A percentile compares a stretch with the other conserved stretches of the same genome.
Evolutionary conservation across 306 rosid genomes (phyloP).

Genomic region (Datisca glomerata): DNA sequence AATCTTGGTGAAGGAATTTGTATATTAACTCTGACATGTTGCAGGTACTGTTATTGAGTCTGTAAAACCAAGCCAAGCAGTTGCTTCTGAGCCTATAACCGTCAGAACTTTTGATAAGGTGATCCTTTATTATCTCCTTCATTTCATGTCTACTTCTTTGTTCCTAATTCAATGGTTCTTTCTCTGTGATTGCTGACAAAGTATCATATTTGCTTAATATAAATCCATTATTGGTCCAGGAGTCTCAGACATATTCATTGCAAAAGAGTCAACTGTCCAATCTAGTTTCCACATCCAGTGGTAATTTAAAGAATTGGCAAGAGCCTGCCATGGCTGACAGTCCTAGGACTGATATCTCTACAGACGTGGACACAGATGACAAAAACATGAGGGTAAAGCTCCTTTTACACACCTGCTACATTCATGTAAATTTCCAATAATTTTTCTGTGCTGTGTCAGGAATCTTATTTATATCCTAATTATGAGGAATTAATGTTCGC

Average conservation of each 20-base stretch:
- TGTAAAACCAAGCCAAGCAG: too few relatives aligned
- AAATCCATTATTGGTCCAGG: not conserved
- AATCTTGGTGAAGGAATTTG: too few relatives aligned
- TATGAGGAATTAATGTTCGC: too few relatives aligned
- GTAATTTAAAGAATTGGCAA: constrained; percentile 30
- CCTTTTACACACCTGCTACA: constrained; percentile 12
- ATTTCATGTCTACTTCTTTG: not conserved
- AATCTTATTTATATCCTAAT: too few relatives aligned
- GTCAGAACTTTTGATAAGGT: too few relatives aligned
- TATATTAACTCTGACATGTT: too few relatives aligned
- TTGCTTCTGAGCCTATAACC: too few relatives aligned
- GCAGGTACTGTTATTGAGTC: too few relatives aligned
- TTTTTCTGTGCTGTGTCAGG: too few relatives aligned
- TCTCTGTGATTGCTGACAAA: not conserved
- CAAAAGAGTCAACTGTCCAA: constrained; percentile 32
- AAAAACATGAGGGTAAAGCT: constrained; percentile 63
- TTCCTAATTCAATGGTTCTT: not conserved
- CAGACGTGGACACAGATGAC: constrained; percentile 92
- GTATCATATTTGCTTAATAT: not conserved
- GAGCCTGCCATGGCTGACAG: constrained; percentile 84
- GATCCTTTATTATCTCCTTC: too few relatives aligned
- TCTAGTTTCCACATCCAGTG: constrained; percentile 21
- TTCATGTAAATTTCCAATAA: too few relatives aligned
- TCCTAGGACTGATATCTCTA: constrained; percentile 97
- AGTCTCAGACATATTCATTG: too few relatives aligned